Base-by-base conservation (phyloP, 2,329 filamentous ascomycete species). In the Nemania sp. region DNA sequence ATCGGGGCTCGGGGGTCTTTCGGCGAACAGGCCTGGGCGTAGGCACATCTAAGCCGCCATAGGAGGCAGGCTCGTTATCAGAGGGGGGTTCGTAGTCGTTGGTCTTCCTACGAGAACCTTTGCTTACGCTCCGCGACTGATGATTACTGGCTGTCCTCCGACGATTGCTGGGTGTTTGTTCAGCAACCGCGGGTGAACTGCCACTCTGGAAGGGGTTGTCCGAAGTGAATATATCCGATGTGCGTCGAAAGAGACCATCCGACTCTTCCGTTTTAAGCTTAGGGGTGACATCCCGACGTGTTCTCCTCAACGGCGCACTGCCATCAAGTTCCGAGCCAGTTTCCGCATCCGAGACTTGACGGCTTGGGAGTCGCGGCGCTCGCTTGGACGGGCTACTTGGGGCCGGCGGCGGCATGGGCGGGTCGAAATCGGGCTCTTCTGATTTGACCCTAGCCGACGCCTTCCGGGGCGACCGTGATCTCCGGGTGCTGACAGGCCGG, bases 141-240 rank as follows among this genome's bases (percentile, higher is more conserved):
- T 84, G 82, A 22, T 80, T 77, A 20, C 78, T 83, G 1, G 80
- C 76, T n/a, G 84, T 85, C 73, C 83, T 84, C 70, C 87, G 82
- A 49, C 86, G 85, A 66, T 81, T 81, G 71, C 78, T 81, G 24
- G 86, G 81, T 29, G 84, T 82, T 77, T 82, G 83, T 29, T 84
- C 80, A 1, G 80, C 79, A n/a, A 82, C 77, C 5, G 86, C 90
- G 3, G 71, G 70, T 10, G 93, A 91, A 79, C 90, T 92, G 47
- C 93, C 92, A 77, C 92, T 93, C 79, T 98, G 95, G 77, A 98
- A 98, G 0, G 95, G 94, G 75, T 98, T 98, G 62, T 98, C 93
- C 73, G 90, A 87, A 1, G 92, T 93, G 79, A 98, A 98, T 35
- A 92, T 90, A 74, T 83, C 80, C 24, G 78, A 77, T 22, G 80